phyloP scores from a whole-genome alignment of 2,329 filamentous ascomycete species.

The Trichophaea hybrida region DNA sequence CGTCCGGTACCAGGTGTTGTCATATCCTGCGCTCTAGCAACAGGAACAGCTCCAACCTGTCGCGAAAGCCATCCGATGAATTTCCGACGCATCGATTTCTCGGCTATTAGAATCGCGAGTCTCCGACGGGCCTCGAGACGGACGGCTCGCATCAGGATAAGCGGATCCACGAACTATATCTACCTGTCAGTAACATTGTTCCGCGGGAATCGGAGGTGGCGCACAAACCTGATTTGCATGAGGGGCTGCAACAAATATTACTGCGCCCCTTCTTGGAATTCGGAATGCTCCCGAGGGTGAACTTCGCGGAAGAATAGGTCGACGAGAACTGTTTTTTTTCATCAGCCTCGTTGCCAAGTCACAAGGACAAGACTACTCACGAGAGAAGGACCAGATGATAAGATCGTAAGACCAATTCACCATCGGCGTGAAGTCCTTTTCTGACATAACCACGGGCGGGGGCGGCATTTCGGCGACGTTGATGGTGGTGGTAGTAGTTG shows the following conservation, averaged over 20 bases:
- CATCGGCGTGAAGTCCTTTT: constrained; percentile 31
- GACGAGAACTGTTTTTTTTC: constrained; percentile 44
- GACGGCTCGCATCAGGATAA: constrained; percentile 83
- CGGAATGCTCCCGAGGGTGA: constrained; percentile 88
- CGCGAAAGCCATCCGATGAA: constrained; percentile 82
- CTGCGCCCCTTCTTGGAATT: constrained; percentile 71
- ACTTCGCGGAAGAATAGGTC: constrained; percentile 98
- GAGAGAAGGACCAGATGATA: constrained; percentile 38
- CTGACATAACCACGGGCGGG: not conserved
- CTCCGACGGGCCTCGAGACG: constrained; percentile 75
- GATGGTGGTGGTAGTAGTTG: too few relatives aligned
- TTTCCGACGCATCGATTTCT: constrained; percentile 78
- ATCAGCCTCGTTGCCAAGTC: not conserved
- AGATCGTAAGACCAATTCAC: constrained; percentile 39
- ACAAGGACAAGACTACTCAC: constrained; percentile 5
- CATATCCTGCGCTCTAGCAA: constrained; percentile 77
- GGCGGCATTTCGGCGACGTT: not conserved
- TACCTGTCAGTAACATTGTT: not conserved
- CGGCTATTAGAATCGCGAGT: constrained; percentile 82
- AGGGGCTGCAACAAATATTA: constrained; percentile 91
- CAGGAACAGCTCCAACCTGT: constrained; percentile 78
- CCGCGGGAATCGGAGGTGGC: not conserved
- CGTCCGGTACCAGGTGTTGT: constrained; percentile 65
- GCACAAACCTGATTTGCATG: constrained; percentile 77
- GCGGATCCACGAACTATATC: constrained; percentile 75